phyloP scores from a whole-genome alignment of 2,329 filamentous ascomycete species.

The Aspergillus aculeatus region DNA sequence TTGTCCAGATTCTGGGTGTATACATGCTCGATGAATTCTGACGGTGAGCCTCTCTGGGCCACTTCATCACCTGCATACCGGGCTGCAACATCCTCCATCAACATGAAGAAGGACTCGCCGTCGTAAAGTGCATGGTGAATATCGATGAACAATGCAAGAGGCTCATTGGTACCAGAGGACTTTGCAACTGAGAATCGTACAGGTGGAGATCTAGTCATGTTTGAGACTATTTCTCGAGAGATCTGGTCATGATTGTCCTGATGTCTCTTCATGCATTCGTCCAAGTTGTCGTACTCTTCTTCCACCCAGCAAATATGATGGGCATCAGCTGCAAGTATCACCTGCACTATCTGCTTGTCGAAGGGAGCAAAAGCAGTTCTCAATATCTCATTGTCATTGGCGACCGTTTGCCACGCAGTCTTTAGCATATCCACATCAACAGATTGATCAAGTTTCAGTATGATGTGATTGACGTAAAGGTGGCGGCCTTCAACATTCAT shows the following conservation, averaged over 20 bases:
- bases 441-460: conserved; percentile 31
- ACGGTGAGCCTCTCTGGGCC: conserved; percentile 21
- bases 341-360: conserved; percentile 34
- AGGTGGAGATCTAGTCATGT: conserved; percentile 27
- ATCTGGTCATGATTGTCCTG: conserved; percentile 14
- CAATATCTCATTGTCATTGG: conserved; percentile 38
- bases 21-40: conserved; percentile 29
- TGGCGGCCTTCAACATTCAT: conserved; percentile 31
- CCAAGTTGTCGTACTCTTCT: conserved; percentile 14
- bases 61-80: conserved; percentile 22
- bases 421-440: conserved; percentile 29
- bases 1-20: conserved; percentile 24
- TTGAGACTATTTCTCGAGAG: conserved; percentile 26
- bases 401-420: conserved; percentile 29
- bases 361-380: conserved; percentile 41
- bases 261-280: conserved; percentile 12
- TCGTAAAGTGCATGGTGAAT: conserved; percentile 43
- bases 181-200: conserved; percentile 27
- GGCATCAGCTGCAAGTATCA: conserved; percentile 28
- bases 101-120: conserved; percentile 33
- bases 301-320: conserved; percentile 23
- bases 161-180: conserved; percentile 10
- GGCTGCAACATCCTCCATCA: conserved; percentile 33
- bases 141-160: conserved; percentile 29
- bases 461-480: conserved; percentile 41